These are phyloP conservation scores for Evernia prunastri DNA, from an alignment of 495 filamentous ascomycete species.

Conservation along the genomic window DNA sequence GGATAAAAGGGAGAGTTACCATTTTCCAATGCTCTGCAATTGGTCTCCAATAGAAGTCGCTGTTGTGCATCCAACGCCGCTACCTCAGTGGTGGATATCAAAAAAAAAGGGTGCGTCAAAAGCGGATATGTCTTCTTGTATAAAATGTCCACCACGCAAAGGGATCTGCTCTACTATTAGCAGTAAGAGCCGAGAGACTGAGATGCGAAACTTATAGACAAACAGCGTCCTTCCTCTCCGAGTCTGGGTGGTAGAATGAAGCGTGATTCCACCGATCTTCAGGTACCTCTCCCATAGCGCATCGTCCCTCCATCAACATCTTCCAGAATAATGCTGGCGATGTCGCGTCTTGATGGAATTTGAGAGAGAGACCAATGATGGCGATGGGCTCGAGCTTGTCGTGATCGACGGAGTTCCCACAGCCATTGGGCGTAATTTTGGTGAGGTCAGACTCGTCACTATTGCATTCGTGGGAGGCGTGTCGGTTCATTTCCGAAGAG, in stretches of 20 bases:
- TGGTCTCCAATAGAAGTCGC: slow-evolving; percentile 60
- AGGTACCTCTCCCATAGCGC: slow-evolving; percentile 43
- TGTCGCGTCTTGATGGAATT: slow-evolving; percentile 47
- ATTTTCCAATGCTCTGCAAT: slow-evolving; percentile 74
- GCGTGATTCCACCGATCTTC: slow-evolving; percentile 41
- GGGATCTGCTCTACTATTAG: background rate
- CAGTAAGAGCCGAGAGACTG: background rate
- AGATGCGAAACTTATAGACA: background rate
- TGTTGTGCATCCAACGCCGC: slow-evolving; percentile 71
- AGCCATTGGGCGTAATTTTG: too few species aligned
- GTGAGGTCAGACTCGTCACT: too few species aligned
- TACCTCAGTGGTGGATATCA: slow-evolving; percentile 38
- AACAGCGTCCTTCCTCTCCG: too few species aligned
- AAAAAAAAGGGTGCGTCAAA: slow-evolving; percentile 24
- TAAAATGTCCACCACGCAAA: slow-evolving; percentile 15
- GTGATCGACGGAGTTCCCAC: too few species aligned
- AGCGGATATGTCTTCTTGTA: slow-evolving; percentile 43
- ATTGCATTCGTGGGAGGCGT: too few species aligned
- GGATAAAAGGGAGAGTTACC: too few species aligned
- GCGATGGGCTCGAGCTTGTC: slow-evolving; percentile 47
- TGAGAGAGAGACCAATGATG: slow-evolving; percentile 51
- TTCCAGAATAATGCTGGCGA: slow-evolving; percentile 49
- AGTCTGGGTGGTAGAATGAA: slow-evolving; percentile 44
- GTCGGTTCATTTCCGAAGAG: too few species aligned
- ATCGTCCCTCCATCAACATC: slow-evolving; percentile 44